Evolutionary conservation across 208 protist species (phyloP).

Genomic region (Porcisia deanei): DNA sequence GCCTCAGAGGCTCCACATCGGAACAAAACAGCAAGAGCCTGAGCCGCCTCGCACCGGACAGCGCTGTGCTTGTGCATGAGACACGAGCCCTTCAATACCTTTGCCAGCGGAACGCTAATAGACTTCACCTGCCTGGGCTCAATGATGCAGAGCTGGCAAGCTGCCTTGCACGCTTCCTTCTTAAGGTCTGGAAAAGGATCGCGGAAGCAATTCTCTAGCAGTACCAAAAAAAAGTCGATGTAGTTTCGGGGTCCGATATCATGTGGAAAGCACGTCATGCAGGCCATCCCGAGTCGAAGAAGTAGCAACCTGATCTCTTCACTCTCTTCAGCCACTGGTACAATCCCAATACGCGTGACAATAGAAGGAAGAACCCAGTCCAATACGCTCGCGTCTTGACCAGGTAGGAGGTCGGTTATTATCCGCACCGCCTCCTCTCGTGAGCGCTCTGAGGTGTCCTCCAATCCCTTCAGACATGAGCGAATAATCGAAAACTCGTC

Average conservation of each 20-base stretch:
- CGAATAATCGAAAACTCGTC: slow-evolving; percentile 68
- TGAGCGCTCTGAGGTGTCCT: slow-evolving; percentile 76
- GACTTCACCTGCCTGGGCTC: slow-evolving; percentile 73
- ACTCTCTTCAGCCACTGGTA: slow-evolving; percentile 72
- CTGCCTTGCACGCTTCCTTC: slow-evolving; percentile 77
- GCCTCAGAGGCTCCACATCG: slow-evolving; percentile 72
- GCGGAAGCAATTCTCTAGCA: slow-evolving; percentile 82
- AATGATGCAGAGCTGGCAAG: slow-evolving; percentile 68
- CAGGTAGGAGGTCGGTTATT: slow-evolving; percentile 35
- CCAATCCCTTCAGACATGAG: slow-evolving; percentile 68
- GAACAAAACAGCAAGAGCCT: slow-evolving; percentile 64
- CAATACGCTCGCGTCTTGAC: slow-evolving; percentile 58
- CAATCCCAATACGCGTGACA: slow-evolving; percentile 80
- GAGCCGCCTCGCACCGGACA: slow-evolving; percentile 64
- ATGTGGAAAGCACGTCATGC: slow-evolving; percentile 85
- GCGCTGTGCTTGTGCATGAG: slow-evolving; percentile 88
- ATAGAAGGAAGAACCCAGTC: slow-evolving; percentile 90
- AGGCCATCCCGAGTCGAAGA: slow-evolving; percentile 55
- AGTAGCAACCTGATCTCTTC: slow-evolving; percentile 83
- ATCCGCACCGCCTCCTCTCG: slow-evolving; percentile 77
- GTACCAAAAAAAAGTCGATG: slow-evolving; percentile 89
- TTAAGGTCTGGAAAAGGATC: slow-evolving; percentile 86
- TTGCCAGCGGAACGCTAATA: slow-evolving; percentile 65
- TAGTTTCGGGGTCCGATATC: slow-evolving; percentile 87
- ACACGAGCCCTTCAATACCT: slow-evolving; percentile 64